Evolutionary conservation across 331 rosid genomes (phyloP).

Genomic region (Cydonia oblonga): DNA sequence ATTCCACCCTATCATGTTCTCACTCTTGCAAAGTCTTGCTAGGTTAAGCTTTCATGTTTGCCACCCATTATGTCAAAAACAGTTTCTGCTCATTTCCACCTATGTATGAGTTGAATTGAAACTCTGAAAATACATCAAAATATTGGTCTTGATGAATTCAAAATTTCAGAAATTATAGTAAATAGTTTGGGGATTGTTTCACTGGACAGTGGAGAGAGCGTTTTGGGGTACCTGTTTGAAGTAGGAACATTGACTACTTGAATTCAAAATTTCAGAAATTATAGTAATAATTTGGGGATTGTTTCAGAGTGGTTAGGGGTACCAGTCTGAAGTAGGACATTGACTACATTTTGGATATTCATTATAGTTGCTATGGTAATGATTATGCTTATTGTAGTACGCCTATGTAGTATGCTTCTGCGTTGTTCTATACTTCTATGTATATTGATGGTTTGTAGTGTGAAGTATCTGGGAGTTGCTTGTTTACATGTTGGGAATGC

Average conservation of each 20-base stretch:
- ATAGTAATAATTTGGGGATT: not conserved
- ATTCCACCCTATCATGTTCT: not conserved
- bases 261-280: not conserved
- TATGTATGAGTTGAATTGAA: not conserved
- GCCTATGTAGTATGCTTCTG: not conserved
- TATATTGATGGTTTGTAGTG: not conserved
- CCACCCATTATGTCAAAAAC: not conserved
- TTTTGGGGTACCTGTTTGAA: not conserved
- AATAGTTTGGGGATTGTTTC: not conserved
- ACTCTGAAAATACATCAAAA: not conserved
- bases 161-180: not conserved
- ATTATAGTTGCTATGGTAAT: not conserved
- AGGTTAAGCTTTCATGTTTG: not conserved
- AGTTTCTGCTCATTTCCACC: not conserved
- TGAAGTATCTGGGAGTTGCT: not conserved
- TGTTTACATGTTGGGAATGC: not conserved
- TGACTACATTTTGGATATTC: not conserved
- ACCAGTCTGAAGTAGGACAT: not conserved
- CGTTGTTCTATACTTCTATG: not conserved
- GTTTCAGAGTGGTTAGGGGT: not conserved
- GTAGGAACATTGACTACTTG: not conserved
- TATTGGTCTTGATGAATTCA: not conserved
- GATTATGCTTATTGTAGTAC: not conserved
- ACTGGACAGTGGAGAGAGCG: too few species aligned
- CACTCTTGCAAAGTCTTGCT: not conserved